These are phyloP conservation scores for Globisporangium carolinianum DNA, from an alignment of 352 stramenopile genomes.

Conservation along the genomic window DNA sequence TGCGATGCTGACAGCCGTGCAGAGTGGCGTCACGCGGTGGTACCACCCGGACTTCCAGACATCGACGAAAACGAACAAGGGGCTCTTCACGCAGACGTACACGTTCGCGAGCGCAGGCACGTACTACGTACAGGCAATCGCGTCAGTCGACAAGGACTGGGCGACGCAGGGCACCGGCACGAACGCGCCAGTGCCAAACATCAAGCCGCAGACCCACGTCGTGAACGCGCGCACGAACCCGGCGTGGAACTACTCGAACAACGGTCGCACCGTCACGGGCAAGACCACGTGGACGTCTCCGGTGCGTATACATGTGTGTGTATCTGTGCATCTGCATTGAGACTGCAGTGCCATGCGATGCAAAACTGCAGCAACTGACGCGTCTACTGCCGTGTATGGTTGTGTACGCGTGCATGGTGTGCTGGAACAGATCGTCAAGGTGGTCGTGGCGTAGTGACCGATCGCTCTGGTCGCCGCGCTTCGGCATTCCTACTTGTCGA, in stretches of 20 bases:
- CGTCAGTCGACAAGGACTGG: constrained; percentile 67
- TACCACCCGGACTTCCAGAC: constrained; percentile 48
- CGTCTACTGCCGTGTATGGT: background rate
- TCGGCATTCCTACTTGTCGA: background rate
- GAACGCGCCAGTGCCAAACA: constrained; percentile 27
- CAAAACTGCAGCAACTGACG: too few species aligned
- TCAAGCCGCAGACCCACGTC: constrained; percentile 62
- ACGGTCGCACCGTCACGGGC: constrained; percentile 40
- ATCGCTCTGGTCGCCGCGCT: background rate
- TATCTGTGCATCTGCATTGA: background rate
- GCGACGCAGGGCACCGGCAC: constrained; percentile 32
- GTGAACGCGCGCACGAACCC: constrained; percentile 67
- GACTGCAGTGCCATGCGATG: background rate
- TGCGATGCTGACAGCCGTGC: constrained; percentile 18
- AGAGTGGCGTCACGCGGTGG: constrained; percentile 51
- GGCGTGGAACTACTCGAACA: constrained; percentile 44
- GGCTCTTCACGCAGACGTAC: constrained; percentile 30
- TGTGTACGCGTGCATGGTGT: background rate
- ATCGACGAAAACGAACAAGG: constrained; percentile 32
- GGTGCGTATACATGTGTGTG: constrained; percentile 9
- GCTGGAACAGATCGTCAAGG: constrained; percentile 8
- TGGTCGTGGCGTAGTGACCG: constrained; percentile 15
- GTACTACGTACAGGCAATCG: constrained; percentile 53
- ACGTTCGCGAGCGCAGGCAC: constrained; percentile 31
- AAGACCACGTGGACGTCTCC: constrained; percentile 47